Evolutionary conservation across 805 yeast species (phyloP), one percentile per base, ranked within the genome.

Genomic region (Debaryomyces hansenii): DNA sequence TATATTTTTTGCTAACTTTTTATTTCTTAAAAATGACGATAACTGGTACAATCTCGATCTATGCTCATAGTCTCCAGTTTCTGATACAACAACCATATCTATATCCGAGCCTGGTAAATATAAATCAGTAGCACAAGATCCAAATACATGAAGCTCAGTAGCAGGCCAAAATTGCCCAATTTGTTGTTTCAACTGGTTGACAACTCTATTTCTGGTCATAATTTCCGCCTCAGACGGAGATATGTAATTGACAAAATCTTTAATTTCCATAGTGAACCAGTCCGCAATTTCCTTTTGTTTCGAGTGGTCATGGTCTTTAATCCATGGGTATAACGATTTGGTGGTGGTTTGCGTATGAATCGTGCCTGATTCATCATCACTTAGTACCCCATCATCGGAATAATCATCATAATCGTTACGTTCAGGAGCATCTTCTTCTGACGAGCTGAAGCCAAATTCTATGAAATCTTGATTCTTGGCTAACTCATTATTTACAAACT

Each of bases 101-200:
- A 92, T 90, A 73, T 92, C 99, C 0, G 97, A 89, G 1, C 96
- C 96, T 0, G 98, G 98, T 14, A 92, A 72, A 60, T 90, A 92
- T 50, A 92, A 70, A 60, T 91, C 97, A 0, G 97, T 91, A 0
- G 98, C 96, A 63, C 81, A 87, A 0, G 97, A 91, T 0, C 99
- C 99, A 71, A 94, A 92, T 6, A 91, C 96, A 51, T 84, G 84
- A 4, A 87, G 80, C 46, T 84, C 86, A 12, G 92, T 83, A 50
- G 82, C 87, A 1, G 83, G 83, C 97, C 97, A 92, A 44, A 84
- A 69, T 2, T 66, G 60, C 5, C 71, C 66, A 1, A 80, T 72
- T 42, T 80, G 75, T 5, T 64, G 60, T 51, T 85, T 80, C 28
- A 94, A 67, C 43, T 79, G 74, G 32, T 72, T 64, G 21, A 92